Conservation (phyloP, 768 basidiomycete species). For the Pisolithus albus region DNA sequence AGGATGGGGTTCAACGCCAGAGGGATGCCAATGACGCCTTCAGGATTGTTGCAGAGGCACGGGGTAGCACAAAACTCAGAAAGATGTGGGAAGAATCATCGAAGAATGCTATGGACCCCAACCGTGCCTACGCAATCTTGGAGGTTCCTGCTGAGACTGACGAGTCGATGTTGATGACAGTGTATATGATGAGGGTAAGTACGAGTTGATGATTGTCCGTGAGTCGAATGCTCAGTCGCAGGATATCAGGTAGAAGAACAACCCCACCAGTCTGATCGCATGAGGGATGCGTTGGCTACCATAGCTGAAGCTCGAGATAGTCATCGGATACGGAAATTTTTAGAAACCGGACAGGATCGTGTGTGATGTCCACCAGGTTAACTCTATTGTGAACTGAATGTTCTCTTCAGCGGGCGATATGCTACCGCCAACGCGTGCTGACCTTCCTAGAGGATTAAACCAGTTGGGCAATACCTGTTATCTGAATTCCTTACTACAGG, state of each 20-base stretch:
- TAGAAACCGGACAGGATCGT: slow-evolving; percentile 70
- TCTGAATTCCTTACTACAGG: slow-evolving; percentile 59
- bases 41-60: slow-evolving; percentile 57
- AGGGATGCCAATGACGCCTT: slow-evolving; percentile 61
- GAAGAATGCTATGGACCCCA: slow-evolving; percentile 55
- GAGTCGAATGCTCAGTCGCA: slow-evolving; percentile 5
- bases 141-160: slow-evolving; percentile 67
- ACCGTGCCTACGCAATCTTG: slow-evolving; percentile 63
- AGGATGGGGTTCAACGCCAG: slow-evolving; percentile 40
- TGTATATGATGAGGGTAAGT: slow-evolving; percentile 64
- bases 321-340: slow-evolving; percentile 56
- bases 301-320: slow-evolving; percentile 76
- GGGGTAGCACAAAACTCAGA: slow-evolving; percentile 45
- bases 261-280: slow-evolving; percentile 57
- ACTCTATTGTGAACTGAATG: neutral
- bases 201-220: neutral
- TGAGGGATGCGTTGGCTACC: slow-evolving; percentile 64
- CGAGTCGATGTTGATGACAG: slow-evolving; percentile 69
- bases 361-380: slow-evolving; percentile 28
- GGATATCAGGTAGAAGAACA: slow-evolving; percentile 59
- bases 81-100: slow-evolving; percentile 49
- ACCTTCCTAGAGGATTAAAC: slow-evolving; percentile 79
- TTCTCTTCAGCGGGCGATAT: slow-evolving; percentile 55
- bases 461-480: slow-evolving; percentile 89
- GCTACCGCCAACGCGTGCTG: slow-evolving; percentile 43